Evolutionary conservation across 768 basidiomycete species (phyloP).

Genomic region (Collybia sordida): DNA sequence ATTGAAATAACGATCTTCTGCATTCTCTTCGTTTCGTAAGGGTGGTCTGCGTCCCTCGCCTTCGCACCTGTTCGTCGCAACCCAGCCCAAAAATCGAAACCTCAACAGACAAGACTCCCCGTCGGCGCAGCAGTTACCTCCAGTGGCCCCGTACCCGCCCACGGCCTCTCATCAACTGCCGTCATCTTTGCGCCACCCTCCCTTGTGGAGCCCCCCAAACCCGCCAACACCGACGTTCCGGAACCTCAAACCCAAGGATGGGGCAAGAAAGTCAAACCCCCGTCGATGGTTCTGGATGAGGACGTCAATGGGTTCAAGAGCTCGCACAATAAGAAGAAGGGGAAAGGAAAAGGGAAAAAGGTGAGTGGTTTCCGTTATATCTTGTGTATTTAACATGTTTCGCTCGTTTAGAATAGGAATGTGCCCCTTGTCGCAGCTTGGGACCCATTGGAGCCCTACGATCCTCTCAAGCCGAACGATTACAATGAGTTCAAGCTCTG

Average conservation of each 20-base stretch:
- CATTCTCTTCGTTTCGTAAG: conserved; percentile 49
- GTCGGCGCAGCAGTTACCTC: conserved; percentile 61
- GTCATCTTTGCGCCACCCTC: conserved; percentile 71
- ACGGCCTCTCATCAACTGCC: conserved; percentile 52
- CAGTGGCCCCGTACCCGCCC: conserved; percentile 25
- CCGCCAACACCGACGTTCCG: conserved; percentile 20
- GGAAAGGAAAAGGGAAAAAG: conserved; percentile 62
- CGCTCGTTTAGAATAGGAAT: conserved; percentile 55
- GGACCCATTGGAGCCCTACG: conserved; percentile 82
- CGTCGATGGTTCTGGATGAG: conserved; percentile 87
- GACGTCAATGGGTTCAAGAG: conserved; percentile 83
- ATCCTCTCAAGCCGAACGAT: conserved; percentile 82
- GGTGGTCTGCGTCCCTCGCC: conserved; percentile 88
- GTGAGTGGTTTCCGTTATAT: conserved; percentile 29
- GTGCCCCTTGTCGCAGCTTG: conserved; percentile 52
- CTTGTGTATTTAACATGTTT: conserved; percentile 4
- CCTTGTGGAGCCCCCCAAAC: conserved; percentile 39
- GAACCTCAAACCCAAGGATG: conserved; percentile 57
- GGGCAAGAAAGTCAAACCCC: conserved; percentile 89
- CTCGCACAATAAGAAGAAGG: conserved; percentile 54
- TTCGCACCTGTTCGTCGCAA: conserved; percentile 81
- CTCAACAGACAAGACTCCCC: conserved; percentile 49
- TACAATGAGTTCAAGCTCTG: conserved; percentile 86
- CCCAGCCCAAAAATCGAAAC: conserved; percentile 58
- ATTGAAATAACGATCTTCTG: conserved; percentile 51